Percentiles rank a stretch among this genome's conserved stretches.
phyloP scores from a whole-genome alignment of 2,329 filamentous ascomycete species.

The Lecanicillium sp. region DNA sequence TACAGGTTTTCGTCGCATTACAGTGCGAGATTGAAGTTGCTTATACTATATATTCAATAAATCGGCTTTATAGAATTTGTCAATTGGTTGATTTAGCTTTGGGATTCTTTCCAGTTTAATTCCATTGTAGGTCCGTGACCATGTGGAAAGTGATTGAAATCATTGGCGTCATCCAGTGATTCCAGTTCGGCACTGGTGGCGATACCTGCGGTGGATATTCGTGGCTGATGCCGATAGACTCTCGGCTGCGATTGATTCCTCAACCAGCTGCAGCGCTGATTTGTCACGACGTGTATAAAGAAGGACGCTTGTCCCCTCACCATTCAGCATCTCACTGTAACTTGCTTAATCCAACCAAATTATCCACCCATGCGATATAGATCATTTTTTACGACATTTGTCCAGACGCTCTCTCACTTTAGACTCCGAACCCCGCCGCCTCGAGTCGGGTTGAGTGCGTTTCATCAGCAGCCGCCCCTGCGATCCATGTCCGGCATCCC shows the following conservation, averaged over 20 bases:
- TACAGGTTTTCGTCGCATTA: too few relatives aligned
- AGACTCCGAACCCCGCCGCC: slow-evolving; percentile 26
- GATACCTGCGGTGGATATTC: slow-evolving; percentile 6
- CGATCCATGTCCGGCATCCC: slow-evolving; percentile 71
- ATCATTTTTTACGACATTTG: slow-evolving; percentile 40
- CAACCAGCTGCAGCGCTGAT: slow-evolving; percentile 6
- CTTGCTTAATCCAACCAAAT: background rate
- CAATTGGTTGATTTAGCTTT: too few relatives aligned
- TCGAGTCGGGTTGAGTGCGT: slow-evolving; percentile 13
- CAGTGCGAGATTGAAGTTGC: too few relatives aligned
- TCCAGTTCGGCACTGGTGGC: background rate
- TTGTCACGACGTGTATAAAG: slow-evolving; percentile 10
- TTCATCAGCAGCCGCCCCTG: slow-evolving; percentile 23
- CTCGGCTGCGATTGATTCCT: slow-evolving; percentile 7
- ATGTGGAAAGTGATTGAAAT: too few relatives aligned
- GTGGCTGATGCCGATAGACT: slow-evolving; percentile 4
- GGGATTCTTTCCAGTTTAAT: background rate
- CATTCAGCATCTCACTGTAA: background rate
- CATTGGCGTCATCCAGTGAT: background rate
- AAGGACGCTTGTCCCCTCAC: background rate
- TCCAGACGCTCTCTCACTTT: slow-evolving; percentile 41
- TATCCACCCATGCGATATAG: slow-evolving; percentile 43
- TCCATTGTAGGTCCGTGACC: too few relatives aligned
- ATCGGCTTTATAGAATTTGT: too few relatives aligned
- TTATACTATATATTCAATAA: too few relatives aligned